A percentile compares a stretch with the other conserved stretches of the same genome.
Evolutionary conservation across 306 rosid genomes (phyloP).

Genomic region (Cajanus cajan): DNA sequence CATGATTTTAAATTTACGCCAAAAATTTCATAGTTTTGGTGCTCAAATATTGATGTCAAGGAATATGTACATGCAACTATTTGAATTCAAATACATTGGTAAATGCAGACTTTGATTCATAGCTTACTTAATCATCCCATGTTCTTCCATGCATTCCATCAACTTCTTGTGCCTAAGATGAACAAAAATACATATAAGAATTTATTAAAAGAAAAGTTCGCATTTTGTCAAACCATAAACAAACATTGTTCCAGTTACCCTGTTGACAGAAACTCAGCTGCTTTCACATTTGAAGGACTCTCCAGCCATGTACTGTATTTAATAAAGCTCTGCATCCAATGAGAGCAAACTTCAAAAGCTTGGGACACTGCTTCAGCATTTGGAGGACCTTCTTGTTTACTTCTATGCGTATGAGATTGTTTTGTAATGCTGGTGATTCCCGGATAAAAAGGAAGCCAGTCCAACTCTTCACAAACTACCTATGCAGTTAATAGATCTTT

Average conservation of each 20-base stretch:
- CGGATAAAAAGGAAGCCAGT: constrained; percentile 96
- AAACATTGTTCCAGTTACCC: constrained; percentile 64
- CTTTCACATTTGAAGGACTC: constrained; percentile 88
- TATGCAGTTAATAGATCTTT: constrained; percentile 37
- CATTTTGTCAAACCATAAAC: constrained; percentile 25
- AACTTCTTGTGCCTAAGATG: constrained; percentile 74
- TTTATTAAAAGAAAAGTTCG: constrained; percentile 22
- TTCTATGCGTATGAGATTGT: constrained; percentile 61
- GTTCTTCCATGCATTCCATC: constrained; percentile 74
- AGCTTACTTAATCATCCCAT: constrained; percentile 71
- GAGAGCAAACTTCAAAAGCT: constrained; percentile 80
- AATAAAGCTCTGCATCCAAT: constrained; percentile 95
- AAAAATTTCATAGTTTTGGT: background rate
- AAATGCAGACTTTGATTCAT: background rate
- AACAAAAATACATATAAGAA: constrained; percentile 28
- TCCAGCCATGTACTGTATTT: constrained; percentile 92
- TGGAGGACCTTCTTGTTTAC: constrained; percentile 74
- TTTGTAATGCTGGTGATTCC: constrained; percentile 53
- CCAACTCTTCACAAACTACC: constrained; percentile 99
- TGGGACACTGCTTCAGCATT: constrained; percentile 73
- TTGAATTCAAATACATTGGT: background rate
- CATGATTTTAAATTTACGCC: background rate
- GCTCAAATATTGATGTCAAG: background rate
- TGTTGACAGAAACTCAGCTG: constrained; percentile 79
- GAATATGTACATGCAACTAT: background rate